phyloP scores from a whole-genome alignment of 257 asterid species.

The Solanum tarijense region DNA sequence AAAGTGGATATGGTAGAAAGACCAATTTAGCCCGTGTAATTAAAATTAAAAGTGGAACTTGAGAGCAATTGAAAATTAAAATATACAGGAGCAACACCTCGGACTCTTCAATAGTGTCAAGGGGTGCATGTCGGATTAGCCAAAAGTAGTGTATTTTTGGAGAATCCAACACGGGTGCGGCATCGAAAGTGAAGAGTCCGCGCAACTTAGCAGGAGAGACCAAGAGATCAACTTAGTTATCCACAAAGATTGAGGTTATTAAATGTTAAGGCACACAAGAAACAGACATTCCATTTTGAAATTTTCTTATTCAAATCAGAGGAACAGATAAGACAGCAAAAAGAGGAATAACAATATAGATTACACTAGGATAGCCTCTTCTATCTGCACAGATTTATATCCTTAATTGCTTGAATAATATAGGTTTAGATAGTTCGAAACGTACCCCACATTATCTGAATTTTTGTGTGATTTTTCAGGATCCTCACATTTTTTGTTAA shows the following conservation, averaged over 20 bases:
- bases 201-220: neutral
- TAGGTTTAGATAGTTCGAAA: neutral
- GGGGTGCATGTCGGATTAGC: too few species aligned
- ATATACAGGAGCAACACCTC: too few species aligned
- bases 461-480: neutral
- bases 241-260: neutral
- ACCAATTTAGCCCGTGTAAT: neutral
- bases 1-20: neutral
- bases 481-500: neutral
- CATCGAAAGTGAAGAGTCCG: too few species aligned
- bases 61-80: neutral
- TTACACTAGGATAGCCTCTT: neutral
- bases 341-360: neutral
- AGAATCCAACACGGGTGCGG: too few species aligned
- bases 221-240: neutral
- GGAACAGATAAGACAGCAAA: neutral
- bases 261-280: neutral
- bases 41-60: neutral
- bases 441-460: neutral
- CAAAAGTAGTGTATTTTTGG: too few species aligned
- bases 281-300: neutral
- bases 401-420: neutral
- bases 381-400: neutral
- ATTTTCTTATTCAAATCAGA: neutral
- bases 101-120: too few species aligned